Conservation (phyloP, 108 stramenopile species). For the Cyclostephanos invisitatus region DNA sequence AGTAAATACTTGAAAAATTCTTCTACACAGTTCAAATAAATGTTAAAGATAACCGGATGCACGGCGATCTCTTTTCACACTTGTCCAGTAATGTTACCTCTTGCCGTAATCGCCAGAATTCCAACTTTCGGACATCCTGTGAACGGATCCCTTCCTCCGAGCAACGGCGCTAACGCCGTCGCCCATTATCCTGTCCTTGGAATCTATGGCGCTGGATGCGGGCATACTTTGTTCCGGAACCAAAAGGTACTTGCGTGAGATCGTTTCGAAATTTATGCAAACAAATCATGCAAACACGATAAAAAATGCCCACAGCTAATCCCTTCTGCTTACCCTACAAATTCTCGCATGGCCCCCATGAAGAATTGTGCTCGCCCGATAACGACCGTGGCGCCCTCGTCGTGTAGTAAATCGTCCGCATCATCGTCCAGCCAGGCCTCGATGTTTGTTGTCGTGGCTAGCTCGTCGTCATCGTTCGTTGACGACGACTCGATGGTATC, state of each 20-base stretch:
- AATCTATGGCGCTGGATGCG: constrained; percentile 67
- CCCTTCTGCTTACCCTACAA: constrained; percentile 48
- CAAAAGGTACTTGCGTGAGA: not conserved
- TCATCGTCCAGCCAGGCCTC: constrained; percentile 65
- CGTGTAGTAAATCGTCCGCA: constrained; percentile 56
- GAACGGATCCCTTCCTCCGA: constrained; percentile 51
- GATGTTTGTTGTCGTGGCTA: constrained; percentile 22
- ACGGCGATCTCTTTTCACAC: too few species aligned
- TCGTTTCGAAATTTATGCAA: not conserved
- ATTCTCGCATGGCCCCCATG: constrained; percentile 77
- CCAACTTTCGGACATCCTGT: constrained; percentile 40
- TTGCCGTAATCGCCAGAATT: constrained; percentile 48
- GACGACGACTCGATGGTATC: too few species aligned
- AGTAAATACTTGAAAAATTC: too few species aligned
- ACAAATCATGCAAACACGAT: not conserved
- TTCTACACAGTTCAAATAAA: too few species aligned
- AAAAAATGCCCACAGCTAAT: not conserved
- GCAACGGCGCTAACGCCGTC: constrained; percentile 60
- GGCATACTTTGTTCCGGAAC: constrained; percentile 54
- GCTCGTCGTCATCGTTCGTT: constrained; percentile 23
- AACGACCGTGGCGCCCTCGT: constrained; percentile 75
- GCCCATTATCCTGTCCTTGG: constrained; percentile 61
- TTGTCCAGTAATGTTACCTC: constrained; percentile 31
- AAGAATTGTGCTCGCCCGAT: constrained; percentile 81
- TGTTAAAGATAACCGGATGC: too few species aligned